Conservation (phyloP, 148 eudicot species). For the Rhododendron williamsianum region DNA sequence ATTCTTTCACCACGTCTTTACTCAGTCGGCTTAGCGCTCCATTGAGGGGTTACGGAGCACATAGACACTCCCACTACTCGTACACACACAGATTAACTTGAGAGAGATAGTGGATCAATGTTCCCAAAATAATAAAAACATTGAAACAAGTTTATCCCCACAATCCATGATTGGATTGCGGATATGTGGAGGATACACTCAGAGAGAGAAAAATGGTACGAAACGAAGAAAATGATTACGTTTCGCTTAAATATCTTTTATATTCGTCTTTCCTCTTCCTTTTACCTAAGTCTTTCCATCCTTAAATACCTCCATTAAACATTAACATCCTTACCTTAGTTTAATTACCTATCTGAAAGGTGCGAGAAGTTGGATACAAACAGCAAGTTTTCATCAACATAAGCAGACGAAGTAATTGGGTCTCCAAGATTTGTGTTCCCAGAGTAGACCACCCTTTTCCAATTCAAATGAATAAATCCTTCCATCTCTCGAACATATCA, state of each 20-base stretch:
- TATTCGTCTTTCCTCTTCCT: neutral
- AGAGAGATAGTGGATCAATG: neutral
- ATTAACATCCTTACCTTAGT: neutral
- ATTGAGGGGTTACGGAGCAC: constrained; percentile 32
- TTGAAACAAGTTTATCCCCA: no score
- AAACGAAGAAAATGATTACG: neutral
- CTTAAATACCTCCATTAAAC: neutral
- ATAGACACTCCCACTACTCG: constrained; percentile 59
- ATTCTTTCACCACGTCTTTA: constrained; percentile 33
- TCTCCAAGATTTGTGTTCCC: constrained; percentile 58
- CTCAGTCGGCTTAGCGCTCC: constrained; percentile 11
- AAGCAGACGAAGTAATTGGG: constrained; percentile 83
- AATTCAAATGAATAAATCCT: constrained; percentile 57
- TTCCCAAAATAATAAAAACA: no score
- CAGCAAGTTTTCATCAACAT: constrained; percentile 61
- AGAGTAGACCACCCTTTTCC: constrained; percentile 50
- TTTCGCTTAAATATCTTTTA: neutral
- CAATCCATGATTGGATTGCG: neutral
- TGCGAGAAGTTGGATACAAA: constrained; percentile 29
- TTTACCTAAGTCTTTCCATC: neutral
- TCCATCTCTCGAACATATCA: constrained; percentile 77
- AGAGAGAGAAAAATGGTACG: neutral
- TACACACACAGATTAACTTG: constrained; percentile 71
- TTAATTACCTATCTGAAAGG: constrained; percentile 40
- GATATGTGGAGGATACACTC: neutral